Evolutionary conservation across 2,329 filamentous ascomycete genomes (phyloP), one percentile per base, ranked within the genome.

Genomic region (Hirsutella rhossiliensis): DNA sequence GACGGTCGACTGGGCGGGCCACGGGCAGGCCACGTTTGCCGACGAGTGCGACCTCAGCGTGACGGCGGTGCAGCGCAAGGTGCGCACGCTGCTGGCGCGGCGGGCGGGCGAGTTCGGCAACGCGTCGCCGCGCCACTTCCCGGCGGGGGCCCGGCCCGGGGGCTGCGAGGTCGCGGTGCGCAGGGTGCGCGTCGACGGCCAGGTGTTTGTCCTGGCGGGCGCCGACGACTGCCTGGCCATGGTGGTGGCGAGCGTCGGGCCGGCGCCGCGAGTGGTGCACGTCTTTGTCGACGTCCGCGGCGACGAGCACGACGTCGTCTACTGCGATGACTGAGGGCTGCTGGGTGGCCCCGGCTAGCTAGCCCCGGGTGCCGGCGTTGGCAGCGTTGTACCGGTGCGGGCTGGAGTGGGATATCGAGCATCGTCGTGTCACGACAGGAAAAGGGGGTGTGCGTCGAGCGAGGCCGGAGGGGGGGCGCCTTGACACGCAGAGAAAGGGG

Each of bases 11-110:
- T 60, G 57, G 57, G 32, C 40, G 5, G 54, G 52, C 31, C 56
- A 54, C 18, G 60, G 58, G 36, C 49, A 55, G 48, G 52, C 53
- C 34, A 59, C 57, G 40, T 47, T 62, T 41, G 50, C 60, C 27
- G 59, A 55, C 15, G 47, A 54, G 34, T 55, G 56, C 40, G 43
- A 43, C 12, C 54, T 54, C 32, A 52, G 50, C 23, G 31, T 75
- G 52, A 71, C 67, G 4, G 48, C 44, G 13, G 43, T 61, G 11
- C 47, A 50, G 41, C 42, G 42, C 27, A 44, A 52, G 20, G 52
- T 54, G 18, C 27, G 49, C 12, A 44, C 45, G 31, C 48, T 60
- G 17, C 48, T 57, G 17, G 45, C 48, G 3, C 40, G 45, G 19
- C 49, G 49, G 11, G 47, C 49, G n/a, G 15, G 32, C 18, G 39